phyloP scores from a whole-genome alignment of 306 rosid genomes.

The Cicer chorassanicum region DNA sequence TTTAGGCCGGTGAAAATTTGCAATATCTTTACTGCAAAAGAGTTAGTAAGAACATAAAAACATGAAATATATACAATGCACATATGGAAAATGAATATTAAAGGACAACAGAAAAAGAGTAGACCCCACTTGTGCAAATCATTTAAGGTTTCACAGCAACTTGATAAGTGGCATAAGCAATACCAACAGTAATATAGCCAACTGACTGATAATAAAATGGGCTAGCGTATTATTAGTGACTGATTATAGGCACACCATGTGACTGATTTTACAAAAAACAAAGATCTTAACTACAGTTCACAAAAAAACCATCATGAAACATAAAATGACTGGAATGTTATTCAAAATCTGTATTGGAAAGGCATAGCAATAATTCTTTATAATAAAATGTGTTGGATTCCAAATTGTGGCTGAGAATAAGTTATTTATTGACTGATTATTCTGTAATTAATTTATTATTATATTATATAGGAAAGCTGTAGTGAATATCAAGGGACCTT shows the following conservation, averaged over 20 bases:
- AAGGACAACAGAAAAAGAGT: background rate
- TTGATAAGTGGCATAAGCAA: slow-evolving; percentile 19
- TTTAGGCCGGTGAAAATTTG: slow-evolving; percentile 96
- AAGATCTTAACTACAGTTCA: slow-evolving; percentile 1
- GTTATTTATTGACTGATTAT: too few species aligned
- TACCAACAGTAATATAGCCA: background rate
- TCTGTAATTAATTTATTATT: too few species aligned
- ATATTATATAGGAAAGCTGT: too few species aligned
- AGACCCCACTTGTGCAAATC: slow-evolving; percentile 34
- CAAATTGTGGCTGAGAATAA: too few species aligned
- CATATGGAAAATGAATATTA: slow-evolving; percentile 2
- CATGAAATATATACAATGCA: slow-evolving; percentile 31
- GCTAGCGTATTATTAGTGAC: background rate
- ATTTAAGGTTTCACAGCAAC: slow-evolving; percentile 36
- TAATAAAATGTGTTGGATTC: too few species aligned
- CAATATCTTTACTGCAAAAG: slow-evolving; percentile 86
- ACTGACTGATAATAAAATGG: slow-evolving; percentile 27
- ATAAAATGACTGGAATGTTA: background rate
- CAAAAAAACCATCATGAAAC: slow-evolving; percentile 15
- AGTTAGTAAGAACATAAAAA: slow-evolving; percentile 41
- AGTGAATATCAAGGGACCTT: too few species aligned
- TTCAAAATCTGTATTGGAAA: background rate
- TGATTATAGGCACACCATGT: background rate
- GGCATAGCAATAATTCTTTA: background rate
- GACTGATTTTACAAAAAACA: background rate